Base-by-base conservation (phyloP, 352 stramenopile species). In the Globisporangium cystogenes region DNA sequence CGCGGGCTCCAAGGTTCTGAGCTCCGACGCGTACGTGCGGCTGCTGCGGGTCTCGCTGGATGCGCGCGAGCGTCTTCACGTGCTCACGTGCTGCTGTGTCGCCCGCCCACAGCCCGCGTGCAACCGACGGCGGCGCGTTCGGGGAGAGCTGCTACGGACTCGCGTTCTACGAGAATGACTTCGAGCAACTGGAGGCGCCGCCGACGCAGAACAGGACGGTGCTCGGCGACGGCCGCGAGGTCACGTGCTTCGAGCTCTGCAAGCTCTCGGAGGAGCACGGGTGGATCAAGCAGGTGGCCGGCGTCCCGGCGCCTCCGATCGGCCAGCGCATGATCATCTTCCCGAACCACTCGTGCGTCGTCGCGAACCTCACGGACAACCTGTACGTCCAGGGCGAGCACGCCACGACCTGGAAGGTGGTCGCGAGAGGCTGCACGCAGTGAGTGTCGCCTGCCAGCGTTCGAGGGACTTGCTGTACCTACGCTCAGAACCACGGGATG, bases 251-350 rank as follows among this genome's bases (percentile, higher is more conserved):
- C 53, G 68, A 86, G 31, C 35, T 90, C 16, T 75, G 76, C 37
- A 88, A 82, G 41, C 61, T 90, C 23, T 90, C 76, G 41, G 80
- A 90, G 57, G 80, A 90, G 49, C 80, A 90, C 37, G 74, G 76
- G 18, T 90, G 80, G 80, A 35, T 84, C 37, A 68, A 84, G 57
- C 69, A 80, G 37, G 61, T 76, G 7, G 72, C 85, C 11, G 74
- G 76, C 16, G 68, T 82, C 35, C 53, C 67, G 10, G 60, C 65
- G 0, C 76, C 80, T 0, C 45, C 60, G 7, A 85, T 90, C 31
- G 76, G 80, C 33, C 52, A 74, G 40, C 70, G 68, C 18, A 70
- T 90, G 56, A 48, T 82, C n/a, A 75, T 88, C 29, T 53, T 88
- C 12, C 76, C 76, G 16, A 90, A 88, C 57, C 80, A 90, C 40